phyloP scores from a whole-genome alignment of 495 filamentous ascomycete genomes.

The Eremomyces bilateralis region DNA sequence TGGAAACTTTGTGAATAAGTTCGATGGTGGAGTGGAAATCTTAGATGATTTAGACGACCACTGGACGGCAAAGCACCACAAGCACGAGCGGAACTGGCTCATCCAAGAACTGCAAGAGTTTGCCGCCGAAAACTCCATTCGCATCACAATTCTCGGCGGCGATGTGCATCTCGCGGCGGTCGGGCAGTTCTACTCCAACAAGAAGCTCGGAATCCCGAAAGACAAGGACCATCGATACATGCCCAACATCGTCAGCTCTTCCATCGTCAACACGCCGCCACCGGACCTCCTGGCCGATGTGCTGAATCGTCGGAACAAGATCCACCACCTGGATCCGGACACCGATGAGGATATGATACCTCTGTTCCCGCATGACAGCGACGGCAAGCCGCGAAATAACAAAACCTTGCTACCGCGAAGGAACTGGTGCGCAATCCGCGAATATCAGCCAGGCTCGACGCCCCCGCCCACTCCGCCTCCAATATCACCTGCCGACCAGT shows the following conservation, averaged over 20 bases:
- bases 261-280: conserved; percentile 78
- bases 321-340: conserved; percentile 66
- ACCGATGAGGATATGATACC: conserved; percentile 95
- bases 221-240: conserved; percentile 89
- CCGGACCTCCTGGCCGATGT: conserved; percentile 77
- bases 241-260: conserved; percentile 72
- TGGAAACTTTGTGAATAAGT: conserved; percentile 62
- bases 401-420: conserved; percentile 72
- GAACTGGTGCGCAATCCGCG: conserved; percentile 79
- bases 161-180: conserved; percentile 88
- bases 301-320: conserved; percentile 79
- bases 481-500: background rate
- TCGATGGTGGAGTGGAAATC: conserved; percentile 84
- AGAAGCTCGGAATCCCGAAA: conserved; percentile 51
- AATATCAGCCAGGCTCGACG: conserved; percentile 55
- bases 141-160: conserved; percentile 74
- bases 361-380: conserved; percentile 71
- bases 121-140: conserved; percentile 71
- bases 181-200: conserved; percentile 85
- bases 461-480: conserved; percentile 42
- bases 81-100: conserved; percentile 64
- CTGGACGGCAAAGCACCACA: conserved; percentile 91
- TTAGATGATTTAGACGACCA: conserved; percentile 86
- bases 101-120: conserved; percentile 79
- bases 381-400: conserved; percentile 76